Evolutionary conservation across 192 early-diverging fungal species (phyloP), one percentile per base, ranked within the genome.

Genomic region (Backusella psychrophila): DNA sequence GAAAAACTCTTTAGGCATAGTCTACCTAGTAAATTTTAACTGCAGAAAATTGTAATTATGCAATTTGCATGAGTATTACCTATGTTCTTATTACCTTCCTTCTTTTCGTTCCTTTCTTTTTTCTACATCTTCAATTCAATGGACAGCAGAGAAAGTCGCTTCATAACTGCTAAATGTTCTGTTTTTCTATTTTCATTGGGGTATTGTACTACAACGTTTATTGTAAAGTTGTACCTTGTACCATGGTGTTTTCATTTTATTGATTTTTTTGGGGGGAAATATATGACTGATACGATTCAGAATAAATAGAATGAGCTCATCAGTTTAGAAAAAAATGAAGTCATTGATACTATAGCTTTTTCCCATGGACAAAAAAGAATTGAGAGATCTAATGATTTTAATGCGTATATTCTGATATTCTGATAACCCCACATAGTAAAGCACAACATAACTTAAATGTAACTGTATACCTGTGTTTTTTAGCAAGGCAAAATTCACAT

Each of bases 331-430:
- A 63, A 8, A 29, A 29, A 63, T 63, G 56, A 63, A 63, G 56
- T 63, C 56, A 63, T 63, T 63, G 23, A 63, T 23, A 63, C 9
- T 29, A 29, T 63, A 9, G 7, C 26, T 63, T 63, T 63, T 63
- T 63, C 56, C 56, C 56, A 63, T 29, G 56, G 56, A 63, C 56
- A 63, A 63, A 26, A 63, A 63, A 63, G 56, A 63, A 23, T 63
- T 23, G 56, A 63, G 56, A 26, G 56, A 63, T 29, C 23, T 63
- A 63, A 63, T 63, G 23, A 23, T 63, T 26, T 63, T 63, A 29
- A 29, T 63, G 8, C 26, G 33, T 63, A 2, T 63, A 39, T 39
- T 39, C 38, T 39, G 38, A 39, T 29, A 63, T 29, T 29, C 12
- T 29, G 56, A 63, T 63, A 63, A 63, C 23, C 21, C 21, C 56